Evolutionary conservation across 495 filamentous ascomycete genomes (phyloP), one percentile per base, ranked within the genome.

Genomic region (Aspergillus hancockii): DNA sequence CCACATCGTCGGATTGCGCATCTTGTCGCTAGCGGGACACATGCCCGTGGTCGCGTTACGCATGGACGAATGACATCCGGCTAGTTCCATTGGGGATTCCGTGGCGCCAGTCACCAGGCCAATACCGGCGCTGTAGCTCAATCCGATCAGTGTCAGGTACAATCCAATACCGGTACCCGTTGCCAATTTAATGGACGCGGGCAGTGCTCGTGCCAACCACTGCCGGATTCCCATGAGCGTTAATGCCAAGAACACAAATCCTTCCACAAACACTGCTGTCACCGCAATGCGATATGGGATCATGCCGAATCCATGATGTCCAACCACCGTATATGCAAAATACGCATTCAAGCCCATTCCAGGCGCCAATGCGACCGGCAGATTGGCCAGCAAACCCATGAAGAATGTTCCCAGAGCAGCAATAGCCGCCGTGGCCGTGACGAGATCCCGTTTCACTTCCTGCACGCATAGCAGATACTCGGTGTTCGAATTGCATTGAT

Each of bases 291-390:
- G 64, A 67, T 89, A 93, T 0, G 88, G 81, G 23, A 92, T 85
- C 45, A 78, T 68, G 4, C 88, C 89, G 3, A 67, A 69, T 4
- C 90, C 90, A 63, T 92, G 85, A 46, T 74, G 80, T 18, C 90
- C 90, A 41, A 93, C 90, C 41, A 93, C 90, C 28, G 88, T 90
- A 67, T 88, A 93, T 12, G 90, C 81, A 57, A 93, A 93, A 68
- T 93, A 93, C 3, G 90, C 90, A 66, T 93, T 93, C 55, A 93
- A 61, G 16, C 90, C 90, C 89, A 93, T 91, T 30, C 90, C 90
- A 13, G 90, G 90, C 5, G 89, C 90, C 51, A 93, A 75, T 7
- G 85, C 86, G 49, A 93, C 87, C 3, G 90, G 90, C 61, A 83
- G 63, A 51, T 88, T 89, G 49, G 89, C 83, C 55, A 89, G 84